A percentile compares a stretch with the other conserved stretches of the same genome.
phyloP scores from a whole-genome alignment of 768 basidiomycete genomes.

The Artomyces pyxidatus region DNA sequence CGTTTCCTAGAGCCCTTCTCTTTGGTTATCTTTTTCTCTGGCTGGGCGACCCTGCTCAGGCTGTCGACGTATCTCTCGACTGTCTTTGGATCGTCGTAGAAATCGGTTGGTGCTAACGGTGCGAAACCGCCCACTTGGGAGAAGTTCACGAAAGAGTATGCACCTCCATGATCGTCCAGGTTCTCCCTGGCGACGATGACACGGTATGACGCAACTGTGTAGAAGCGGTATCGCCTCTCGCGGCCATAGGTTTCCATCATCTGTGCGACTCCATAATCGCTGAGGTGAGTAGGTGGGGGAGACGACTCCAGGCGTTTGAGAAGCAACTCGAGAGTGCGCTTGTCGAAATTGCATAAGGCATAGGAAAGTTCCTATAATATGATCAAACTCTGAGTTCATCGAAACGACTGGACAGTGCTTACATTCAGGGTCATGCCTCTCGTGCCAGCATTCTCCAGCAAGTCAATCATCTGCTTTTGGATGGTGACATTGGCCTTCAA shows the following conservation, averaged over 20 bases:
- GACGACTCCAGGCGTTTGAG: conserved; percentile 59
- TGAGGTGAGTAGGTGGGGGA: conserved; percentile 61
- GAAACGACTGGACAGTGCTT: conserved; percentile 12
- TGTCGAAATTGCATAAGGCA: conserved; percentile 63
- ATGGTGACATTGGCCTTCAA: conserved; percentile 58
- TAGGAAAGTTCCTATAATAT: conserved; percentile 50
- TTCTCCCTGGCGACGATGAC: conserved; percentile 55
- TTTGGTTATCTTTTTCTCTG: conserved; percentile 2
- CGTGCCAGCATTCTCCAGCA: conserved; percentile 60
- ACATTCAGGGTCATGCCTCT: conserved; percentile 71
- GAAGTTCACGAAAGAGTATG: conserved; percentile 39
- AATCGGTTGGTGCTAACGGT: conserved; percentile 34
- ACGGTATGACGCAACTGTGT: conserved; percentile 62
- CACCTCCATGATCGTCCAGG: conserved; percentile 42
- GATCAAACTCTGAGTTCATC: not conserved
- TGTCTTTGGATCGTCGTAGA: conserved; percentile 41
- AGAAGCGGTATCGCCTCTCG: conserved; percentile 83
- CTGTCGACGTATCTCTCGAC: conserved; percentile 42
- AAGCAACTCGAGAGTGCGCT: conserved; percentile 76
- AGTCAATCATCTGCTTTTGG: conserved; percentile 71
- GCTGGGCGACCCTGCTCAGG: conserved; percentile 27
- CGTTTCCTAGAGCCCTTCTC: not conserved
- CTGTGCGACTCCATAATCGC: conserved; percentile 60
- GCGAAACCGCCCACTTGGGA: conserved; percentile 48
- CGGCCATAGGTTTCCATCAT: conserved; percentile 78